Conservation (phyloP, 345 rosid species). For the Limnanthes douglasii region DNA sequence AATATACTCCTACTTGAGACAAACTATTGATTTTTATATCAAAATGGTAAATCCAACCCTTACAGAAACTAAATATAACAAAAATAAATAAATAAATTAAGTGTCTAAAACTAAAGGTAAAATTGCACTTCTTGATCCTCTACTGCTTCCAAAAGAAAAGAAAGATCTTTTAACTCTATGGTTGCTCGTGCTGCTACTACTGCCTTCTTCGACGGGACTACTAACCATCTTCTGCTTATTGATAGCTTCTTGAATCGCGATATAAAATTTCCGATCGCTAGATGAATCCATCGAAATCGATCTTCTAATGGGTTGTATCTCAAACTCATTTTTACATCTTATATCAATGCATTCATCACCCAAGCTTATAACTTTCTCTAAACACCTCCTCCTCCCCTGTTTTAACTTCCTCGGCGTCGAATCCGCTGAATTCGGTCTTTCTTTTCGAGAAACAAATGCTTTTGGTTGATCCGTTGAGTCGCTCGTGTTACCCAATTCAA, state of each 20-base stretch:
- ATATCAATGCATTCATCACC: constrained; percentile 81
- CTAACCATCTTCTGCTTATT: constrained; percentile 17
- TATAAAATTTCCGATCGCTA: constrained; percentile 39
- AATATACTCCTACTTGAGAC: too few species aligned
- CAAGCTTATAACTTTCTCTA: constrained; percentile 44
- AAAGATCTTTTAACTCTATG: constrained; percentile 44
- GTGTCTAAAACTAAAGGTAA: constrained; percentile 45
- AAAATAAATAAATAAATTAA: constrained; percentile 6
- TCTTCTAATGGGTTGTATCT: constrained; percentile 64
- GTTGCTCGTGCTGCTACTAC: constrained; percentile 5
- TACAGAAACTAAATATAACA: constrained; percentile 1
- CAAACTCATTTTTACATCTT: constrained; percentile 39
- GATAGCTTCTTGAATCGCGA: constrained; percentile 49
- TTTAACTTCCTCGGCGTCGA: constrained; percentile 27
- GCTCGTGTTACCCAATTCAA: constrained; percentile 35
- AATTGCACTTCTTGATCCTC: constrained; percentile 45
- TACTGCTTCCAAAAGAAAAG: constrained; percentile 60
- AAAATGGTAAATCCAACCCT: background rate
- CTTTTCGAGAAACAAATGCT: constrained; percentile 25
- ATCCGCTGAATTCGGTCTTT: constrained; percentile 27
- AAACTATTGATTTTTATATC: too few species aligned
- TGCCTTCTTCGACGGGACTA: constrained; percentile 10
- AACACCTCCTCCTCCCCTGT: constrained; percentile 18
- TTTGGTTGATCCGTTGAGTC: constrained; percentile 7
- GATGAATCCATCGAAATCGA: constrained; percentile 93